phyloP scores from a whole-genome alignment of 192 early-diverging fungal species.

The Entophlyctis luteolus region DNA sequence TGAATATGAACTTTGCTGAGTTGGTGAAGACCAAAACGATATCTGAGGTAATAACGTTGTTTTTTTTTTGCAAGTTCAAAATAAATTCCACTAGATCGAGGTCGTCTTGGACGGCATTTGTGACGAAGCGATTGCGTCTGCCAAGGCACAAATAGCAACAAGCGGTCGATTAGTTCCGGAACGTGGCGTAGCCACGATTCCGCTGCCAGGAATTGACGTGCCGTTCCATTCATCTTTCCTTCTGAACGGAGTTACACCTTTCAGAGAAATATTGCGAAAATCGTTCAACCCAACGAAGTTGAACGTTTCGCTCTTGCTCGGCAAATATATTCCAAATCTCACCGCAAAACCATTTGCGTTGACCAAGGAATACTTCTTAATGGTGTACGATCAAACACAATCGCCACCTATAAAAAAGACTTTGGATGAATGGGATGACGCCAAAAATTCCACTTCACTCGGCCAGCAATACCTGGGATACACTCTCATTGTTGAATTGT shows the following conservation, averaged over 20 bases:
- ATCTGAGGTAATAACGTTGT: slow-evolving; percentile 48
- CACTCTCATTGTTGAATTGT: slow-evolving; percentile 78
- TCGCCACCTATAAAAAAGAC: slow-evolving; percentile 72
- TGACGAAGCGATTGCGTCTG: slow-evolving; percentile 62
- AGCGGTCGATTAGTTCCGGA: slow-evolving; percentile 67
- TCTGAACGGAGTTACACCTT: slow-evolving; percentile 84
- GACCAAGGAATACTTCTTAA: slow-evolving; percentile 69
- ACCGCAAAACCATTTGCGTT: slow-evolving; percentile 85
- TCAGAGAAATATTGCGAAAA: slow-evolving; percentile 81
- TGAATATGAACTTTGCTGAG: slow-evolving; percentile 82
- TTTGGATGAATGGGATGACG: slow-evolving; percentile 75
- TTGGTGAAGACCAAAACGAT: slow-evolving; percentile 79
- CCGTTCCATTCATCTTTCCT: slow-evolving; percentile 97
- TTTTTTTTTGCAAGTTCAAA: background rate
- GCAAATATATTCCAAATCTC: slow-evolving; percentile 92
- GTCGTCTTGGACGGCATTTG: slow-evolving; percentile 75
- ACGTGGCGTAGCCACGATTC: slow-evolving; percentile 87
- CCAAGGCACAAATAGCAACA: slow-evolving; percentile 56
- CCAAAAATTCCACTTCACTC: slow-evolving; percentile 62
- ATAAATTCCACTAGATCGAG: slow-evolving; percentile 65
- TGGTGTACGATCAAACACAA: slow-evolving; percentile 66
- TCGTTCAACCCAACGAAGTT: slow-evolving; percentile 80
- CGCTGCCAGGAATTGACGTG: slow-evolving; percentile 88
- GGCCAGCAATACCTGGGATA: slow-evolving; percentile 84
- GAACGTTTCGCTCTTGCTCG: slow-evolving; percentile 74